A percentile compares a stretch with the other conserved stretches of the same genome.
Conservation (phyloP, 1,284 basidiomycete species). For the Neonothopanus nambi region DNA sequence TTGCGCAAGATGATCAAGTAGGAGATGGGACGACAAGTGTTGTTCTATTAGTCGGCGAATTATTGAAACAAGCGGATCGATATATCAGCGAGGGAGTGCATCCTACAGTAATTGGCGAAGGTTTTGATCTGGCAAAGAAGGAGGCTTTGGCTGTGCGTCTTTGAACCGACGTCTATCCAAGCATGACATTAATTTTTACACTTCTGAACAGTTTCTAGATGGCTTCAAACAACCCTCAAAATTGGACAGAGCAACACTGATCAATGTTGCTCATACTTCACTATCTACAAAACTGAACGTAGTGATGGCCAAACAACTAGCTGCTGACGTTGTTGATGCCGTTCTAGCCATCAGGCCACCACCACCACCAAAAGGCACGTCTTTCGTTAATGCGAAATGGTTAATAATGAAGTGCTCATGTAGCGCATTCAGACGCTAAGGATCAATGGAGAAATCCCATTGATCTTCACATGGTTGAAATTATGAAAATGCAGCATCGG, state of each 20-base stretch:
- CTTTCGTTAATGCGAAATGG: conserved; percentile 20
- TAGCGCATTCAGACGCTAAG: conserved; percentile 44
- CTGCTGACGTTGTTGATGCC: conserved; percentile 94
- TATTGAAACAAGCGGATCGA: conserved; percentile 96
- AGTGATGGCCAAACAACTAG: conserved; percentile 84
- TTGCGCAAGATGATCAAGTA: conserved; percentile 98
- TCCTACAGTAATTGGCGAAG: conserved; percentile 93
- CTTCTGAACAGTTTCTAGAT: conserved; percentile 79
- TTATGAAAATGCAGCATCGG: conserved; percentile 99
- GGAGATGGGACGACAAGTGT: conserved; percentile 99
- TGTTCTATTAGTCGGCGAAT: conserved; percentile 94
- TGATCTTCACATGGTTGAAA: conserved; percentile 99
- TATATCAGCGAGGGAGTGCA: conserved; percentile 99
- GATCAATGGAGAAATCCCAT: conserved; percentile 85
- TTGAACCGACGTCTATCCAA: conserved; percentile 18
- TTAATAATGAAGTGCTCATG: conserved; percentile 24
- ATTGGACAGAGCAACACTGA: conserved; percentile 87
- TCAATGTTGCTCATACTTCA: conserved; percentile 93
- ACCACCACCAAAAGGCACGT: conserved; percentile 56
- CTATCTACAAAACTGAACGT: conserved; percentile 92
- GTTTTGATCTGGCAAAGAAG: conserved; percentile 97
- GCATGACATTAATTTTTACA: background rate
- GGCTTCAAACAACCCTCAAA: conserved; percentile 77
- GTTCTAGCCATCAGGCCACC: conserved; percentile 87
- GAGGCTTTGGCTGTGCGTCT: conserved; percentile 79